A percentile compares a stretch with the other conserved stretches of the same genome.
These are phyloP conservation scores for Hymenoscyphus fructigenus DNA, from an alignment of 2,329 filamentous ascomycete species.

Conservation along the genomic window DNA sequence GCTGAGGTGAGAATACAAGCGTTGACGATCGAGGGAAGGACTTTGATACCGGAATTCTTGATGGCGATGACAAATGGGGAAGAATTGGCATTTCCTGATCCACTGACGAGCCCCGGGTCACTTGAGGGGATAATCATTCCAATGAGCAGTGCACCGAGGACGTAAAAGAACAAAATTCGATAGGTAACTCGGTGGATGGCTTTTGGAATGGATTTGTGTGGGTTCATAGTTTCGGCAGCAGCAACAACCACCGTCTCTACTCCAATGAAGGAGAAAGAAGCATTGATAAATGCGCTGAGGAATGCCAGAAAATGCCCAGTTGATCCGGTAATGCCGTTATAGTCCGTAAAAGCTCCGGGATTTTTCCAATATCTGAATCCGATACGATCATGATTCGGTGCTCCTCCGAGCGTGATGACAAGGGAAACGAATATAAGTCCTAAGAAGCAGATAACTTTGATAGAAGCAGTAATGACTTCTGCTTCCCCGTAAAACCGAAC, in stretches of 20 bases:
- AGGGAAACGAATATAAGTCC: conserved; percentile 10
- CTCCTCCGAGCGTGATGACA: conserved; percentile 33
- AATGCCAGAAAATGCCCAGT: conserved; percentile 38
- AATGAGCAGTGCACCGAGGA: conserved; percentile 69
- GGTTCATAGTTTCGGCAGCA: conserved; percentile 71
- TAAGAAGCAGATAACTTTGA: conserved; percentile 8
- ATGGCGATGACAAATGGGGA: conserved; percentile 50
- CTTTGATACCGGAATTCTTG: conserved; percentile 8
- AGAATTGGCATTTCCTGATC: conserved; percentile 10
- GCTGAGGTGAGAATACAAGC: conserved; percentile 68
- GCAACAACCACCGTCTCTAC: conserved; percentile 44
- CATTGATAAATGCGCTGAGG: conserved; percentile 49
- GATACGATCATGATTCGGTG: conserved; percentile 27
- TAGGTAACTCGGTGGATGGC: conserved; percentile 81
- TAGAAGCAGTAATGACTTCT: conserved; percentile 47
- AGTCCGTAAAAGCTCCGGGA: conserved; percentile 36
- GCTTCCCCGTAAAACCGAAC: conserved; percentile 59
- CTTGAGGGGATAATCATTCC: conserved; percentile 48
- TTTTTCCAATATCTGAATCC: conserved; percentile 47
- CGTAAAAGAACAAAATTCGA: conserved; percentile 72
- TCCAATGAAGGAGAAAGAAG: conserved; percentile 49
- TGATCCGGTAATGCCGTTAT: conserved; percentile 5
- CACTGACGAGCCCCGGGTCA: conserved; percentile 31
- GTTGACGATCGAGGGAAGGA: conserved; percentile 71
- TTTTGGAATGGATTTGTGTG: conserved; percentile 65